These are phyloP conservation scores for Saccharomycopsis capsularis DNA, from an alignment of 805 yeast genomes.

Conservation along the genomic window DNA sequence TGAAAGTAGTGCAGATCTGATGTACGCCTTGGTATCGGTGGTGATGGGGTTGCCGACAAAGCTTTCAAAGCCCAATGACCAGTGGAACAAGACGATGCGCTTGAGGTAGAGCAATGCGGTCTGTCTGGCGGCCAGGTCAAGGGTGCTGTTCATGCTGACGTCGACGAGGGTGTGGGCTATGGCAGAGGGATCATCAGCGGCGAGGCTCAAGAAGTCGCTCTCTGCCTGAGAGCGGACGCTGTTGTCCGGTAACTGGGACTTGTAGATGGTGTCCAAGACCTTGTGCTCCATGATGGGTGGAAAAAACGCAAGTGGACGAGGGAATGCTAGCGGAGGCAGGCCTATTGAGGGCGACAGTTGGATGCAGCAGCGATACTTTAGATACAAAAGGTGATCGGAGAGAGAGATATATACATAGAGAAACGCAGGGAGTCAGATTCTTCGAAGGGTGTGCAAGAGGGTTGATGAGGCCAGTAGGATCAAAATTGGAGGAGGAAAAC, in stretches of 20 bases:
- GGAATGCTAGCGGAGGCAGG: too few relatives aligned
- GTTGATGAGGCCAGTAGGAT: too few relatives aligned
- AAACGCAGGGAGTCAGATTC: too few relatives aligned
- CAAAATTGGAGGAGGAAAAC: too few relatives aligned
- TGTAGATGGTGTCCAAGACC: slow-evolving; percentile 23
- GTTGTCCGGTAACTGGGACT: slow-evolving; percentile 43
- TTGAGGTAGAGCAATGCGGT: slow-evolving; percentile 61
- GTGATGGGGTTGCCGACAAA: slow-evolving; percentile 60
- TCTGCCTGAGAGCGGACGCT: slow-evolving; percentile 47
- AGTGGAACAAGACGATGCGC: slow-evolving; percentile 58
- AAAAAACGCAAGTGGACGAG: too few relatives aligned
- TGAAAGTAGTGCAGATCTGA: slow-evolving; percentile 45
- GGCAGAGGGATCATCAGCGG: slow-evolving; percentile 44
- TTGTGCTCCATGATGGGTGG: slow-evolving; percentile 14
- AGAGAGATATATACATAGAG: too few relatives aligned
- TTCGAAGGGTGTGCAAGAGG: too few relatives aligned
- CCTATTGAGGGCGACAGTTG: too few relatives aligned
- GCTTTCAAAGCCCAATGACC: slow-evolving; percentile 81
- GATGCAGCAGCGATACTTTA: too few relatives aligned
- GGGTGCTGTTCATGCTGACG: slow-evolving; percentile 30
- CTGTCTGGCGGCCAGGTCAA: slow-evolving; percentile 41
- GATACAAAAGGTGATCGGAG: too few relatives aligned
- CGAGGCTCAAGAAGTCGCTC: slow-evolving; percentile 35
- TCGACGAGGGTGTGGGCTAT: slow-evolving; percentile 37
- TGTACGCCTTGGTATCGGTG: slow-evolving; percentile 42